These are phyloP conservation scores for Fusarium sublunatum DNA, from an alignment of 2,329 filamentous ascomycete genomes.

Conservation along the genomic window DNA sequence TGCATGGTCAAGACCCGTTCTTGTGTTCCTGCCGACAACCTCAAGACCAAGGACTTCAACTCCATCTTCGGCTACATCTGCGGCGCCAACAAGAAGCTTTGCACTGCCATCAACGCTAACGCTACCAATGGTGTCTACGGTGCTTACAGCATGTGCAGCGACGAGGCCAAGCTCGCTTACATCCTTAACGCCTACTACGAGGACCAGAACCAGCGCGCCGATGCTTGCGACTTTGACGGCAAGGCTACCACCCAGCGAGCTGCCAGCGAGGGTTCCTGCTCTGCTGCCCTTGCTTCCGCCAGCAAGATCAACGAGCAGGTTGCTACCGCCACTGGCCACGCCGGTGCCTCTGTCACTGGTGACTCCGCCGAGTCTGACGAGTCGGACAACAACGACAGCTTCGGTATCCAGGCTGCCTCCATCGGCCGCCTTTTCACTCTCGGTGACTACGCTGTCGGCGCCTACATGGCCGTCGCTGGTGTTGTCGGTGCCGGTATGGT, in stretches of 20 bases:
- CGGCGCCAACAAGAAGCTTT: slow-evolving; percentile 65
- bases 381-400: slow-evolving; percentile 48
- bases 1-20: slow-evolving; percentile 84
- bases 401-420: slow-evolving; percentile 52
- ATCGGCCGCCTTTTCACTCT: slow-evolving; percentile 57
- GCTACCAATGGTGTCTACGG: slow-evolving; percentile 76
- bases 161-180: slow-evolving; percentile 77
- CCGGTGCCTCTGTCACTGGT: slow-evolving; percentile 46
- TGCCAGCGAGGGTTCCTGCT: slow-evolving; percentile 65
- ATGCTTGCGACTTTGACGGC: slow-evolving; percentile 78
- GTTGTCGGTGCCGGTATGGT: slow-evolving; percentile 65
- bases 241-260: slow-evolving; percentile 67
- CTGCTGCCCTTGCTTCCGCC: slow-evolving; percentile 69
- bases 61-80: slow-evolving; percentile 81
- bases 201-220: slow-evolving; percentile 61
- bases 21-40: slow-evolving; percentile 72
- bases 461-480: slow-evolving; percentile 65
- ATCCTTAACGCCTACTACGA: slow-evolving; percentile 80
- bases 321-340: slow-evolving; percentile 58
- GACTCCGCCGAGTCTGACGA: slow-evolving; percentile 18
- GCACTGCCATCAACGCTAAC: slow-evolving; percentile 76
- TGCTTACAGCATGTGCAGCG: slow-evolving; percentile 80
- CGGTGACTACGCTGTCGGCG: slow-evolving; percentile 60
- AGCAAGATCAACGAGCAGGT: slow-evolving; percentile 65
- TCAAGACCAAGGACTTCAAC: slow-evolving; percentile 69